Percentiles rank a stretch among this genome's conserved stretches.
Evolutionary conservation across 1,284 basidiomycete species (phyloP).

Genomic region (Bjerkandera adusta): DNA sequence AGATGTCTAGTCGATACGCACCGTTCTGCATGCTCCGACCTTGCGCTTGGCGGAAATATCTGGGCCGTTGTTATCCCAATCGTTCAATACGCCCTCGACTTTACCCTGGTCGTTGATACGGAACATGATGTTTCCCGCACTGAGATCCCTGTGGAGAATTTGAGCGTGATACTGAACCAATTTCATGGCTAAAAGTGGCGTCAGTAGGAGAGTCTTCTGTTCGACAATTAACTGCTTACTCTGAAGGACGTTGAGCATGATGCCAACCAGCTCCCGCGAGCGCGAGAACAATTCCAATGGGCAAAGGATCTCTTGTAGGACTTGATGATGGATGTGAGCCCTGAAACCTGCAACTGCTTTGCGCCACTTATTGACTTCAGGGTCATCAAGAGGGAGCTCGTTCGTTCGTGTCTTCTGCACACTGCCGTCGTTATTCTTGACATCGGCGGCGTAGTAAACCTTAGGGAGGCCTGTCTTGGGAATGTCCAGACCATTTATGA

Average conservation of each 20-base stretch:
- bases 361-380: too few relatives aligned
- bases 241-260: background rate
- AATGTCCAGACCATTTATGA: too few relatives aligned
- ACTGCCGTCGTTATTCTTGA: background rate
- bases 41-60: background rate
- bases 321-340: background rate
- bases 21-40: background rate
- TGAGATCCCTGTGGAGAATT: conserved; percentile 7
- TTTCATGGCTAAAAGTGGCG: conserved; percentile 2
- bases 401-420: background rate
- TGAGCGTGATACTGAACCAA: background rate
- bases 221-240: background rate
- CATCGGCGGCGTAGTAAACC: background rate
- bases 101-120: background rate
- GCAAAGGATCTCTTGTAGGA: background rate
- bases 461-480: background rate
- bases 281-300: background rate
- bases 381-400: too few relatives aligned
- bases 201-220: background rate
- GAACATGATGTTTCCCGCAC: conserved; percentile 8
- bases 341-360: too few relatives aligned
- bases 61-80: conserved; percentile 5
- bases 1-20: conserved; percentile 10
- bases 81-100: background rate
- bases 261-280: background rate